Conservation (phyloP, 1,284 basidiomycete species). For the Amylostereum areolatum region DNA sequence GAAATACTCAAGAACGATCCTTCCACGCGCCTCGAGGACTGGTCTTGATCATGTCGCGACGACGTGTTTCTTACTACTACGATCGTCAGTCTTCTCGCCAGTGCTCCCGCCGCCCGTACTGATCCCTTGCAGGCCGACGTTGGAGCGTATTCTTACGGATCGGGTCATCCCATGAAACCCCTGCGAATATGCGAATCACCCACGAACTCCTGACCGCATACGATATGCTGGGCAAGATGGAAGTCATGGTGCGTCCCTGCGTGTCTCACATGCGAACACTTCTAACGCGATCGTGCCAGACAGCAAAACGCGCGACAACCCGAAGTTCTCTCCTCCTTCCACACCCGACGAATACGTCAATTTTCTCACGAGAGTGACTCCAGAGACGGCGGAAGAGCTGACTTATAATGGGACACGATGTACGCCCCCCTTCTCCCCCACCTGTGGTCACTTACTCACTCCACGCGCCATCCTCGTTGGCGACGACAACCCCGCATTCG, state of each 20-base stretch:
- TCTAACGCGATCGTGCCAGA: conserved; percentile 34
- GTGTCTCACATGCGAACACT: background rate
- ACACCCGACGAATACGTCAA: conserved; percentile 98
- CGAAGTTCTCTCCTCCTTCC: conserved; percentile 87
- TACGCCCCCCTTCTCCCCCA: conserved; percentile 33
- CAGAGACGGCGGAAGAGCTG: conserved; percentile 81
- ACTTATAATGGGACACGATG: conserved; percentile 82
- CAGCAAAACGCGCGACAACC: conserved; percentile 75
- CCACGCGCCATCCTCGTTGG: conserved; percentile 62
- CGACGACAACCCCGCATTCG: conserved; percentile 96
- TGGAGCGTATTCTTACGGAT: conserved; percentile 81
- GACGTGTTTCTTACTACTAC: conserved; percentile 58
- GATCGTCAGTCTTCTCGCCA: conserved; percentile 33
- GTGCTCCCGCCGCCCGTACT: background rate
- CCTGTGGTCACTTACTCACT: conserved; percentile 9
- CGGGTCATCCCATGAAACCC: conserved; percentile 93
- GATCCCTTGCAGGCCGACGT: conserved; percentile 57
- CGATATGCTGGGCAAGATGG: conserved; percentile 87
- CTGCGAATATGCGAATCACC: conserved; percentile 84
- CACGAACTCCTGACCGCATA: conserved; percentile 92
- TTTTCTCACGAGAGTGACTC: conserved; percentile 83
- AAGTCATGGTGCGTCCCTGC: conserved; percentile 66
- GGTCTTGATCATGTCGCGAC: conserved; percentile 38
- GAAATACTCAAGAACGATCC: no score
- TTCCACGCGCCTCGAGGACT: no score